phyloP scores from a whole-genome alignment of 179 eudicot genomes.

The Heliamphora pulchella region DNA sequence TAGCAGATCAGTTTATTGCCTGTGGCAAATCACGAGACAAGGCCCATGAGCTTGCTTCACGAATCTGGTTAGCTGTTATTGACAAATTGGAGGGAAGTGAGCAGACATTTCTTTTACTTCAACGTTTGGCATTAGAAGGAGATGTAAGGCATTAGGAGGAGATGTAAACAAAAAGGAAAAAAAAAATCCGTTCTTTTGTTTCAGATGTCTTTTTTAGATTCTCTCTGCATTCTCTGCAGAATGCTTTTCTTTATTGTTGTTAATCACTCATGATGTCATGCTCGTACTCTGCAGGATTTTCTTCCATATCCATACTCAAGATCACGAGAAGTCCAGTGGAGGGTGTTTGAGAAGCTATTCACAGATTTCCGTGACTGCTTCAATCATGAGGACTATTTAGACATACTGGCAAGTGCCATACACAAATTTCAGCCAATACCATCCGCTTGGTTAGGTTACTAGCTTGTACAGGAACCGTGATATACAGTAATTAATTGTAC shows the following conservation, averaged over 20 bases:
- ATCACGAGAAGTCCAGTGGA: slow-evolving; percentile 60
- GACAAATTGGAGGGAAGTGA: slow-evolving; percentile 69
- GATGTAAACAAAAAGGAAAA: slow-evolving; percentile 40
- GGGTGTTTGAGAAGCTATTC: slow-evolving; percentile 70
- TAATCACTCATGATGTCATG: background rate
- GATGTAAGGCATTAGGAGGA: too few relatives aligned
- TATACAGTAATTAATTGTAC: too few relatives aligned
- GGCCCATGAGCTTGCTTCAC: slow-evolving; percentile 62
- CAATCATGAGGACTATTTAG: slow-evolving; percentile 42
- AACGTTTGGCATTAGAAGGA: slow-evolving; percentile 66
- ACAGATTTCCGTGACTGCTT: slow-evolving; percentile 78
- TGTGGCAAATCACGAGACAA: slow-evolving; percentile 62
- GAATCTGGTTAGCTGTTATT: slow-evolving; percentile 65
- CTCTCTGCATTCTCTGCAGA: background rate
- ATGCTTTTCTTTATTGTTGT: background rate
- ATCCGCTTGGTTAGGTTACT: slow-evolving; percentile 69
- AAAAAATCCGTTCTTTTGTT: background rate
- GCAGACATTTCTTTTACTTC: slow-evolving; percentile 46
- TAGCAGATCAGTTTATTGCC: slow-evolving; percentile 72
- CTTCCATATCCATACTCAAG: slow-evolving; percentile 68
- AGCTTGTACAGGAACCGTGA: slow-evolving; percentile 10
- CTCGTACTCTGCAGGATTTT: slow-evolving; percentile 41
- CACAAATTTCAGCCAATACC: slow-evolving; percentile 70
- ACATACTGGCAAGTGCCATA: slow-evolving; percentile 57
- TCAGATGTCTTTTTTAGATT: background rate